Base-by-base conservation (phyloP, 768 basidiomycete genomes). In the Hypsizygus marmoreus region DNA sequence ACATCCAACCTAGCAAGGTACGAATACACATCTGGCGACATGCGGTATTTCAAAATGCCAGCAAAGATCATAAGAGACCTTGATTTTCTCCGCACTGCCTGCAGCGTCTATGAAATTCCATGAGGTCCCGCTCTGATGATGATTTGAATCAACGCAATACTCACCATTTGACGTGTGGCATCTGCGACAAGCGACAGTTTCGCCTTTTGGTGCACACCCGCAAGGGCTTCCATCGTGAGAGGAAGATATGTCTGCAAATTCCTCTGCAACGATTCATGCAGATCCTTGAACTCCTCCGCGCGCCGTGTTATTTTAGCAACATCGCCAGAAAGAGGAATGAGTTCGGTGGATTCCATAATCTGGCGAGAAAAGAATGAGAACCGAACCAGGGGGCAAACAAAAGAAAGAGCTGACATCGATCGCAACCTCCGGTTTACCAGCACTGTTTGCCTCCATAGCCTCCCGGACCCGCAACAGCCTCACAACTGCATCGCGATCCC, bases 201-300 rank as follows among this genome's bases (percentile, higher is more conserved):
- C 46, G 83, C 71, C 47, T 79, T 81, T 45, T 86, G 86, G 56
- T 95, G 88, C 12, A 95, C 80, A 11, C 78, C 82, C 38, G 88
- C 86, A 20, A 98, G 80, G 22, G 86, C 82, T 60, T 94, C 92
- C 97, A 98, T 99, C 16, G 91, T 88, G 29, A 93, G 78, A 25
- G 89, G 81, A 38, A 98, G 76, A 63, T 97, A 89, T 2, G 81
- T 80, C 57, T 92, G 91, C 63, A 98, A 67, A 69, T 95, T 97
- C 53, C 88, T 82, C 57, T 94, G 90, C 57, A 97, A 71, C 2
- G 89, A 79, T 55, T 95, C 91, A 45, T 95, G 87, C 13, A 88
- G 67, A 42, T 91, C 83, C 61, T 86, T 86, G 71, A 97, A 95
- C 56, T 93, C 88, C 60, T 95, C 91, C 12, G 92, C 90, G 33